Evolutionary conservation across 2,329 filamentous ascomycete genomes (phyloP), one percentile per base, ranked within the genome.

Genomic region (Trichoderma guizhouense): DNA sequence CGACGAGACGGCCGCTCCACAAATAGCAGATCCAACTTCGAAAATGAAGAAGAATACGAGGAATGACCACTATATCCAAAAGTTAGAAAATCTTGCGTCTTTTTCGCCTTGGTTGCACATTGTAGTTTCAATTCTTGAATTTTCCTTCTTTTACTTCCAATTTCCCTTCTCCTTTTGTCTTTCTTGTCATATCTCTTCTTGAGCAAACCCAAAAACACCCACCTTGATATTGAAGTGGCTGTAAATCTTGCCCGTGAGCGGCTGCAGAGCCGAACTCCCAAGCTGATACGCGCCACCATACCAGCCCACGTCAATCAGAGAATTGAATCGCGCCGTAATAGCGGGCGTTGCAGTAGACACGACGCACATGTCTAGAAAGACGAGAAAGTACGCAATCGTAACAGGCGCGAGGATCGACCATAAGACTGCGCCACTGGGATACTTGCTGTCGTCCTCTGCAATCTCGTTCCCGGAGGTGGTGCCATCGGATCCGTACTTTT

Each of bases 11-110:
- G 86, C 83, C 76, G 82, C 28, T 75, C 75, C 86, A 71, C 86
- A 88, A 18, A 88, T 79, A 1, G 86, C 75, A 12, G 82, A 85
- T 1, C 86, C 86, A 14, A 79, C 8, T 30, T 81, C 78, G 39
- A 81, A 81, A 0, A 81, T 28, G 53, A 80, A 74, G 12, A 81
- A 75, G 60, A 79, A 78, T 2, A 34, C 30, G 18, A 71, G 58
- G 21, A 69, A 69, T 5, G 51, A 51, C 62, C 62, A 65, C 28
- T 61, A 21, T 61, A 9, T 61, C n/a, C 11, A 32, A 21, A 21
- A n/a, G 28, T 60, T 60, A 60, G 55, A 32, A 32, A 11, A 34
- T 60, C 18, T 21, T 21, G 6, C 2, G 7, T 32, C 7, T 32
- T 0, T 73, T 32, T 32, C 12, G 55, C 26, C 55, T 32, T n/a